Evolutionary conservation across 148 eudicot species (phyloP).

Genomic region (Rhododendron griersonianum): DNA sequence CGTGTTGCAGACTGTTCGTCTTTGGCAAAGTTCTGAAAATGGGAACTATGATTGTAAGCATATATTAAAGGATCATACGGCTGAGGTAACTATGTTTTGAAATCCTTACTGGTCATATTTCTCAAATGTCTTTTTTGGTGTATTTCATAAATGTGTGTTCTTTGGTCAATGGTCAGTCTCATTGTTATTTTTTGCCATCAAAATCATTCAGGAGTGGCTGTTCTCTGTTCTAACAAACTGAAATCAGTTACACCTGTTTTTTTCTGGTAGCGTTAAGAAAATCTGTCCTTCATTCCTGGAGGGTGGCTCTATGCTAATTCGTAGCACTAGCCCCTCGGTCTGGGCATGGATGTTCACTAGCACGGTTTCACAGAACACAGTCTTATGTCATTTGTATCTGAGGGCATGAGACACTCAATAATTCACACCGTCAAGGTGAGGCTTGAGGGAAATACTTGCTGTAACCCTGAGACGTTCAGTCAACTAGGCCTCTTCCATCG

Average conservation of each 20-base stretch:
- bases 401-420: background rate
- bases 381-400: background rate
- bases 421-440: background rate
- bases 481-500: background rate
- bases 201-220: background rate
- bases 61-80: slow-evolving; percentile 77
- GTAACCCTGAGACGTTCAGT: background rate
- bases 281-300: background rate
- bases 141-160: background rate
- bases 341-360: background rate
- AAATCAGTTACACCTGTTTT: background rate
- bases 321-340: background rate
- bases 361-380: background rate
- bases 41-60: slow-evolving; percentile 73
- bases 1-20: slow-evolving; percentile 68
- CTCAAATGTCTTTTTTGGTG: background rate
- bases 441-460: background rate
- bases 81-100: slow-evolving; percentile 51
- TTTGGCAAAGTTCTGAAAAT: slow-evolving; percentile 76
- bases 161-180: background rate
- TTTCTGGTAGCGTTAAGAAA: background rate
- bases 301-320: background rate
- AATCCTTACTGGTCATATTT: slow-evolving; percentile 2
- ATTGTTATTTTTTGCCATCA: background rate
- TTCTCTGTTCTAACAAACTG: background rate